These are phyloP conservation scores for Didymella glomerata DNA, from an alignment of 2,329 filamentous ascomycete genomes.

Conservation along the genomic window DNA sequence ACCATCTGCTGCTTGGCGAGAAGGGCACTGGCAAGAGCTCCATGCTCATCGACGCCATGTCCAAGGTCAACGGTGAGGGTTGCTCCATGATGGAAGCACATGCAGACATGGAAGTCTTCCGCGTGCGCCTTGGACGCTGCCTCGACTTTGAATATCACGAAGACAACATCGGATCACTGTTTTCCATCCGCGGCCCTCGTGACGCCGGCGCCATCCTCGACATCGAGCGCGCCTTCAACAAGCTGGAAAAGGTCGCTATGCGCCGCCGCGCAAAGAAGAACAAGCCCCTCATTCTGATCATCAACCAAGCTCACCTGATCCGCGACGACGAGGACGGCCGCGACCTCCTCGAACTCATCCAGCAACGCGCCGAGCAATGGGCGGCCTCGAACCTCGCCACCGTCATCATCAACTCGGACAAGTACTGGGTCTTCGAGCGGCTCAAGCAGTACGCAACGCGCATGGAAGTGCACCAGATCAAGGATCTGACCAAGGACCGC, in stretches of 20 bases:
- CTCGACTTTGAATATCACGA: slow-evolving; percentile 97
- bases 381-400: slow-evolving; percentile 90
- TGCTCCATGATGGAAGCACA: slow-evolving; percentile 97
- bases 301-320: slow-evolving; percentile 92
- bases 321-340: slow-evolving; percentile 92
- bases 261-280: slow-evolving; percentile 68
- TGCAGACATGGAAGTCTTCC: slow-evolving; percentile 92
- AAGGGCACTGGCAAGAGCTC: slow-evolving; percentile 97
- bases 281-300: slow-evolving; percentile 84
- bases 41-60: slow-evolving; percentile 96
- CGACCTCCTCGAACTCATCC: slow-evolving; percentile 90
- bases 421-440: slow-evolving; percentile 98
- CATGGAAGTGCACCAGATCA: slow-evolving; percentile 90
- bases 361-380: slow-evolving; percentile 96
- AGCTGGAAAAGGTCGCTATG: slow-evolving; percentile 93
- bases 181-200: slow-evolving; percentile 89
- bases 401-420: slow-evolving; percentile 93
- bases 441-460: slow-evolving; percentile 91
- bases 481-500: slow-evolving; percentile 79
- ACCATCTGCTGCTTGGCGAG: slow-evolving; percentile 90
- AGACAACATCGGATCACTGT: slow-evolving; percentile 96
- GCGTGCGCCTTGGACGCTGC: slow-evolving; percentile 89
- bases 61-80: slow-evolving; percentile 85
- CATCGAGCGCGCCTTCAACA: slow-evolving; percentile 96
- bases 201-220: slow-evolving; percentile 93